phyloP scores from a whole-genome alignment of 2,329 filamentous ascomycete genomes.

The Lasiodiplodia sp. region DNA sequence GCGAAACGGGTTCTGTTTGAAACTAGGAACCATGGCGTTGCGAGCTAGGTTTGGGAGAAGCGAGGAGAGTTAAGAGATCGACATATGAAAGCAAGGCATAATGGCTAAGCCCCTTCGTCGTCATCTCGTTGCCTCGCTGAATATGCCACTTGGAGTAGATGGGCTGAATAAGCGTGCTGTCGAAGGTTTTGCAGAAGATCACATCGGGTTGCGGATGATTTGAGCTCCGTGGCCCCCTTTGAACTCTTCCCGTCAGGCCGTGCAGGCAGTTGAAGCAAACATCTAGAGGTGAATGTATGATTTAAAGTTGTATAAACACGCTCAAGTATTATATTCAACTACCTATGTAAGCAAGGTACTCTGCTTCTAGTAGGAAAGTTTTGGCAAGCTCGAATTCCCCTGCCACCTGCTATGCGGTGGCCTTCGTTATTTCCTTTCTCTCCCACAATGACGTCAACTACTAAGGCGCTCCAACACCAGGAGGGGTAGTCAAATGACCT shows the following conservation, averaged over 20 bases:
- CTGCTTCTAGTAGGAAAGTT: too few relatives aligned
- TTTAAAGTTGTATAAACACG: too few relatives aligned
- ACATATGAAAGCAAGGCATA: neutral
- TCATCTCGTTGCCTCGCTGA: neutral
- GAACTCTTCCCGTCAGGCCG: too few relatives aligned
- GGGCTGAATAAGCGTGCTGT: neutral
- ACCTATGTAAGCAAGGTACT: too few relatives aligned
- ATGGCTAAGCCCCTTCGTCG: neutral
- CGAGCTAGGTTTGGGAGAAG: neutral
- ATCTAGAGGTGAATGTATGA: too few relatives aligned
- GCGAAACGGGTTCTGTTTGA: constrained; percentile 15
- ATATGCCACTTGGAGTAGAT: neutral
- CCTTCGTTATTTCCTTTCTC: neutral
- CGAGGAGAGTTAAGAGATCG: neutral
- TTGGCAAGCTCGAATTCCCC: too few relatives aligned
- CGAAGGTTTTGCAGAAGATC: neutral
- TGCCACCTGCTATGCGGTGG: too few relatives aligned
- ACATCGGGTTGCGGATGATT: too few relatives aligned
- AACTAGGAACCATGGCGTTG: constrained; percentile 11
- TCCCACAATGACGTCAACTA: neutral
- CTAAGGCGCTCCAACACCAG: neutral
- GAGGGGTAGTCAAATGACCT: neutral
- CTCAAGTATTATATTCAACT: too few relatives aligned
- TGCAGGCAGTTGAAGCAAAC: too few relatives aligned
- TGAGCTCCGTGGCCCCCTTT: too few relatives aligned